phyloP scores from a whole-genome alignment of 2,329 filamentous ascomycete species.

The Claviceps africana region DNA sequence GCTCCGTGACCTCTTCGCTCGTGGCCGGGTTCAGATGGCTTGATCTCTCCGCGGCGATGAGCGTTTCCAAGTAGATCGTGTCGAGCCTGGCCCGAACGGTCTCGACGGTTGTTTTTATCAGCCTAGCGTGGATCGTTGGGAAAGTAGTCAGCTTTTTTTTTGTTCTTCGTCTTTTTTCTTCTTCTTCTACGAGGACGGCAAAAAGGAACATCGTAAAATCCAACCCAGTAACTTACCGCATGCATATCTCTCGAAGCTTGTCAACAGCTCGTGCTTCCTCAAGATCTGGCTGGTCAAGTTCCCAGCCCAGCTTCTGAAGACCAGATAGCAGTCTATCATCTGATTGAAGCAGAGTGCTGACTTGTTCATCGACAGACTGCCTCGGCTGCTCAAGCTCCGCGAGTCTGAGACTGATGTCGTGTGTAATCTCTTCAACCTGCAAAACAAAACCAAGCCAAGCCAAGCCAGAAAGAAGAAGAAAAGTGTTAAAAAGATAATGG shows the following conservation, averaged over 20 bases:
- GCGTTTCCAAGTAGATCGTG: constrained; percentile 37
- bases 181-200: no score
- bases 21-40: constrained; percentile 15
- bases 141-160: neutral
- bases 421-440: constrained; percentile 35
- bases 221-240: constrained; percentile 26
- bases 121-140: constrained; percentile 26
- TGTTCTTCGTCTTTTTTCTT: neutral
- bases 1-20: constrained; percentile 29
- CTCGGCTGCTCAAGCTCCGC: constrained; percentile 37
- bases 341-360: constrained; percentile 37
- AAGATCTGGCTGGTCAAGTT: constrained; percentile 38
- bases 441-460: no score
- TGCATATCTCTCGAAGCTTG: constrained; percentile 45
- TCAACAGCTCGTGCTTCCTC: constrained; percentile 39
- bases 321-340: constrained; percentile 53
- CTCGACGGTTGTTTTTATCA: constrained; percentile 45
- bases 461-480: neutral
- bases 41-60: constrained; percentile 18
- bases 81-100: constrained; percentile 40
- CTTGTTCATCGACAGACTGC: constrained; percentile 31
- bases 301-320: constrained; percentile 50
- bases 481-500: neutral
- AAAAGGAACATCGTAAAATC: no score
- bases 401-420: constrained; percentile 30